These are phyloP conservation scores for Ceratocystis albifundus DNA, from an alignment of 2,329 filamentous ascomycete species.

Conservation along the genomic window DNA sequence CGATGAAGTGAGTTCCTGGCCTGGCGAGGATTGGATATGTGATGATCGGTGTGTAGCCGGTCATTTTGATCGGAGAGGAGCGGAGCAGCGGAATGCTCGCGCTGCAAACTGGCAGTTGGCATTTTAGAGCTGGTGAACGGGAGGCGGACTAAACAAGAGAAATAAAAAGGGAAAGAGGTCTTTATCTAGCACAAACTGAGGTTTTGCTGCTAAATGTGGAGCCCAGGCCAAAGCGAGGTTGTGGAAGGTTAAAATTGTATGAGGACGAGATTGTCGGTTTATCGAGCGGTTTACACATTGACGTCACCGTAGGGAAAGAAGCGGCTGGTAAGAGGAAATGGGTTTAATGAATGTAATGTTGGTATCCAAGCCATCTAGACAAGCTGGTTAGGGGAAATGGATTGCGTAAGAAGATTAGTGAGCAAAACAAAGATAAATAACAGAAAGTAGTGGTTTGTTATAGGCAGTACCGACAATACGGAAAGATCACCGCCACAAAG, in stretches of 20 bases:
- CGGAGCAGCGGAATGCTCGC: slow-evolving; percentile 20
- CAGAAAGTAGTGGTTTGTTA: not conserved
- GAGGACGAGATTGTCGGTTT: slow-evolving; percentile 6
- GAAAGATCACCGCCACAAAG: not conserved
- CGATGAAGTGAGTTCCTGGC: not conserved
- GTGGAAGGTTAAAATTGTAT: not conserved
- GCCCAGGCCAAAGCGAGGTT: not conserved
- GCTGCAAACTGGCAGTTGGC: not conserved
- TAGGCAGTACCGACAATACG: not conserved
- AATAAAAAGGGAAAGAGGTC: not conserved
- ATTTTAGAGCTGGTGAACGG: not conserved
- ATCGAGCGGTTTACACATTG: slow-evolving; percentile 11
- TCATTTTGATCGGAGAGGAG: slow-evolving; percentile 12
- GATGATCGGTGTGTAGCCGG: not conserved
- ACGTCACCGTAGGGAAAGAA: slow-evolving; percentile 1
- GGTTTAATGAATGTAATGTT: slow-evolving; percentile 1
- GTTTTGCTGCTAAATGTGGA: not conserved
- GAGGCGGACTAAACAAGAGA: not conserved
- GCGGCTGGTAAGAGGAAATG: not conserved
- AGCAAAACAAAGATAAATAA: not conserved
- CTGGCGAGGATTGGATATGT: not conserved
- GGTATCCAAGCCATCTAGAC: slow-evolving; percentile 11
- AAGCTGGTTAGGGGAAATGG: not conserved
- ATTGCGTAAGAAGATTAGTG: not conserved
- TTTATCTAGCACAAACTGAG: not conserved